Evolutionary conservation across 176 grass and related monocot species (phyloP), one percentile per base, ranked within the genome.

Genomic region (Neostapfia colusana): DNA sequence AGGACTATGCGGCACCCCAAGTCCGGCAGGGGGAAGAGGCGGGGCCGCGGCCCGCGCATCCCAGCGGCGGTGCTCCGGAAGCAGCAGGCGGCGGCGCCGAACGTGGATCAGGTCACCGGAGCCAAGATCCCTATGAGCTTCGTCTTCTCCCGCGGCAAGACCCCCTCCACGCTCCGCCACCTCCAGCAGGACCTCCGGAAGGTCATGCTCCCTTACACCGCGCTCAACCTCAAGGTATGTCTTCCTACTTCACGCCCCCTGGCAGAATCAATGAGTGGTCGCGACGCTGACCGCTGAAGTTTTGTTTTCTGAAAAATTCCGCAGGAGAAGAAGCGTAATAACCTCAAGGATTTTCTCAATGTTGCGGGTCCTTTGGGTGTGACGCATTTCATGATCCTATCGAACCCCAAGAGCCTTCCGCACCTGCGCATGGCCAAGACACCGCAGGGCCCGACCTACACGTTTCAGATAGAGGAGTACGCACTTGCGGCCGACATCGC

Each of bases 41-140:
- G 60, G 44, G 60, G 75, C 75, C 61, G 43, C 60, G 75, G 60
- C 12, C 60, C 61, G 7, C 61, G 61, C 28, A 50, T 77, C 44
- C 75, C 75, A 4, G 61, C 75, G 7, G 28, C 20, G 7, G 64
- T 62, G 31, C 28, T 77, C 18, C 85, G 88, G 81, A 98, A 98
- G 50, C 89, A 94, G 86, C 76, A 83, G 79, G 83, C 78, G 0
- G 67, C 65, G 17, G 36, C 43, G 76, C 83, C 84, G 13, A 80
- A 60, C 69, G 91, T 98, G 14, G 87, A 98, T 80, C 89, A 94
- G 79, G 83, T 98, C 59, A 94, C 87, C n/a, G 89, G 95, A 6
- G 69, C 59, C 49, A 98, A 87, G 89, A 90, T 98, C 69, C 95
- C 95, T 2, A 92, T 92, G 87, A 98, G 91, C 76, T 98, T 98